Base-by-base conservation (phyloP, 164 flowering plant genomes). In the Macadamia integrifolia region DNA sequence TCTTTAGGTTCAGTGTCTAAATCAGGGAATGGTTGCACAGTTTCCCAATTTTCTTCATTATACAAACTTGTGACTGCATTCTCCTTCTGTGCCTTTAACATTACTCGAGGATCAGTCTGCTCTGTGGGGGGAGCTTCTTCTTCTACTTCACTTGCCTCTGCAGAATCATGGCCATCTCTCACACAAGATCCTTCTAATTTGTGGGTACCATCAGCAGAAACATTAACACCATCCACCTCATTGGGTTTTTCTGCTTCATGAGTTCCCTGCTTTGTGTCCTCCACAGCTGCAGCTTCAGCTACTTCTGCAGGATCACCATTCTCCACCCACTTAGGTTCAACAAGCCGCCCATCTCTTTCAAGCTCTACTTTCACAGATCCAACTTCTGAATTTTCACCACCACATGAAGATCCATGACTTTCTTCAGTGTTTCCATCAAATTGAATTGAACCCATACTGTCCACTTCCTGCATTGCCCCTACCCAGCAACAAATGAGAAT, bases 401-500 rank as follows among this genome's bases (percentile, higher is more conserved):
- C 61, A 30, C 58, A 64, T 43, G 67, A 55, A 40, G 61, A 28
- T 28, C 14, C 60, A 10, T 40, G 61, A 61, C 58, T 58, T 29
- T 66, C 61, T 58, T 48, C 71, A 66, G 23, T 23, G 60, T 59
- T 72, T 61, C 64, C 67, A 77, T 69, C 77, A 78, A 50, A 60
- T 66, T 84, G 74, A 69, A 67, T 75, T 52, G 62, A 73, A 70
- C 78, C 85, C 50, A 71, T 78, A 86, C 80, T 40, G 67, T 82
- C 84, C 78, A 79, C 86, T 74, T 87, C 95, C 95, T 94, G 97
- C 92, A 90, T 88, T 83, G 95, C 78, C 93, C 96, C 98, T 94
- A 94, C 83, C 96, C 83, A 87, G 83, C 87, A 87, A 80, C 77
- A 88, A 86, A 88, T 83, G 85, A 88, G 92, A 84, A 70, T 77